Base-by-base conservation (phyloP, 805 yeast genomes). In the Metschnikowia dekortorum region DNA sequence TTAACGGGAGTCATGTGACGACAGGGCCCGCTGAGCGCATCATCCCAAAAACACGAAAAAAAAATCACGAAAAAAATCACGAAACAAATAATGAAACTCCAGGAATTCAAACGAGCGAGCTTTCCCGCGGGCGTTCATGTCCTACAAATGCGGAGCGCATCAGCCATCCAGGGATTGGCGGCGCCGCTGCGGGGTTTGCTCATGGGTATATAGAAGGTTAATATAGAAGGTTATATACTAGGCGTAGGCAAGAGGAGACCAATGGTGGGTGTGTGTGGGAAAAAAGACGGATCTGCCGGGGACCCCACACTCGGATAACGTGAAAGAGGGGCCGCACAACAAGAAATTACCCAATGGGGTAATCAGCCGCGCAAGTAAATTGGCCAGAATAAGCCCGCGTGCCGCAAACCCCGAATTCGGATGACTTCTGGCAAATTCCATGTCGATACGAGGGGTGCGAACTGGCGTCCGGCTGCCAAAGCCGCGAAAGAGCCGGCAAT, bases 1-100 rank as follows among this genome's bases (percentile, higher is more conserved):
- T 61, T 70, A 58, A 67, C 71, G 44, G 72, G 58, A 6, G 55
- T 56, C 48, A 43, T 50, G 53, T 52, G 10, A 31, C 13, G 29
- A 8, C 22, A 3, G 22, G 22, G 22, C 22, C 22, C 22, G 22
- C 22, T 4, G 22, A 35, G 29, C 38, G 31, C 46, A 42, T 9
- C 16, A 35, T 35, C 35, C 6, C 33, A 29, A 33, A 30, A 43
- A 34, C 22, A 37, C 22, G 18, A 29, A 11, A 28, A 28, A 44
- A 44, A 26, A 29, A 26, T 29, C 35, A 35, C 18, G 39, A 35
- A 30, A 43, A 22, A 26, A 32, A 39, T n/a, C 9, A 41, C 18
- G 36, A 41, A 30, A 16, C 13, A 30, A 18, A 31, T 36, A 16
- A 36, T 26, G 39, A 31, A 32, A 32, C 11, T 31, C 32, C 37